These are phyloP conservation scores for Groenewaldozyma tartarivorans DNA, from an alignment of 805 yeast species.

Conservation along the genomic window DNA sequence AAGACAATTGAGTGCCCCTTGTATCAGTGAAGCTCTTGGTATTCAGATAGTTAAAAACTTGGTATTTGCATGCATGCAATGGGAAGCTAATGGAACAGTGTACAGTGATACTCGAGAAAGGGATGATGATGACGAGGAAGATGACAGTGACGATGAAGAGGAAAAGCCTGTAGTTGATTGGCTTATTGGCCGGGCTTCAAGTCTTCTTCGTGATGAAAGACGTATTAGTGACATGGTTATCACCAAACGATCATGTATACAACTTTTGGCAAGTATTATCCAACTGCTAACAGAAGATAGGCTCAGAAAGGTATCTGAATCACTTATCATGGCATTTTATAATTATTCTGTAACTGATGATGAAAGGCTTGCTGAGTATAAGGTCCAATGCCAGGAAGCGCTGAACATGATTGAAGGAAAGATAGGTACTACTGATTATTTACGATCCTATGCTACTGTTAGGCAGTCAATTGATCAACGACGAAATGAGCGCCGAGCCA, in stretches of 20 bases:
- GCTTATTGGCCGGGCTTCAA: conserved; percentile 53
- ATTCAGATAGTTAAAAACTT: conserved; percentile 58
- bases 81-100: conserved; percentile 41
- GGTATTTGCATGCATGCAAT: conserved; percentile 47
- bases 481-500: conserved; percentile 67
- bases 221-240: conserved; percentile 41
- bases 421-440: conserved; percentile 63
- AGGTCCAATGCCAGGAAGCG: conserved; percentile 51
- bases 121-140: conserved; percentile 20
- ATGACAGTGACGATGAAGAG: conserved; percentile 16
- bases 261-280: conserved; percentile 54
- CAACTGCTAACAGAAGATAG: conserved; percentile 40
- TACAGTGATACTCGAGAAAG: conserved; percentile 18
- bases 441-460: conserved; percentile 53
- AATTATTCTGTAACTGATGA: conserved; percentile 17
- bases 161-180: conserved; percentile 35
- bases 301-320: conserved; percentile 36
- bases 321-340: conserved; percentile 46
- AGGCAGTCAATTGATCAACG: conserved; percentile 47
- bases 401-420: conserved; percentile 55
- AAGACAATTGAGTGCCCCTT: conserved; percentile 78
- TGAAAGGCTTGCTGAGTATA: conserved; percentile 32
- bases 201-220: conserved; percentile 58
- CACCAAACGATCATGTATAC: conserved; percentile 62
- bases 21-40: conserved; percentile 53